These are phyloP conservation scores for Cyclotella kingstonii DNA, from an alignment of 108 stramenopile genomes.

Conservation along the genomic window DNA sequence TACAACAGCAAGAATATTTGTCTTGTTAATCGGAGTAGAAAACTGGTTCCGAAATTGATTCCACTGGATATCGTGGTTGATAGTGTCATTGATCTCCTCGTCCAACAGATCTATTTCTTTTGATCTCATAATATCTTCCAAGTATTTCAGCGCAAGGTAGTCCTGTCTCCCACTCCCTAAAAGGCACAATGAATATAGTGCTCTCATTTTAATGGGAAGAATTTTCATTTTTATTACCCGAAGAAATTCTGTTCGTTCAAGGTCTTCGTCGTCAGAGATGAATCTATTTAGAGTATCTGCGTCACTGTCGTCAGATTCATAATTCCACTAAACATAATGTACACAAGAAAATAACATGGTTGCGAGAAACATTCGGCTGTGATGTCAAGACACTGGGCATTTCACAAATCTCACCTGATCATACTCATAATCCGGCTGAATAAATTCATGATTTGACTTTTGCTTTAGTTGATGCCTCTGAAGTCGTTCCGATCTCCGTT, in stretches of 20 bases:
- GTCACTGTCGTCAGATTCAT: constrained; percentile 40
- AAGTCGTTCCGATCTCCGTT: constrained; percentile 20
- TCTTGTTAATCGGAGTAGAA: constrained; percentile 47
- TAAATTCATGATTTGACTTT: constrained; percentile 27
- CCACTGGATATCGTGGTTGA: constrained; percentile 46
- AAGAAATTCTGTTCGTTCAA: constrained; percentile 42
- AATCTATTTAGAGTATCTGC: constrained; percentile 31
- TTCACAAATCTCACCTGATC: constrained; percentile 49
- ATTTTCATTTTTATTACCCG: constrained; percentile 51
- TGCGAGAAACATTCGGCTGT: background rate
- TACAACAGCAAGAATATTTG: constrained; percentile 52
- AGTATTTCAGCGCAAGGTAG: constrained; percentile 60
- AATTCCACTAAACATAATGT: constrained; percentile 10
- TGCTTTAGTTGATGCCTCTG: constrained; percentile 28
- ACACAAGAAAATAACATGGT: background rate
- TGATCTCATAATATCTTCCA: constrained; percentile 51
- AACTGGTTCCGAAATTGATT: constrained; percentile 46
- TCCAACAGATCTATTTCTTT: constrained; percentile 22
- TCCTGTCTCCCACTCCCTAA: constrained; percentile 64
- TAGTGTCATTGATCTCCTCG: constrained; percentile 13
- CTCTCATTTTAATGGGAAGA: constrained; percentile 64
- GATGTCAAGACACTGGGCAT: background rate
- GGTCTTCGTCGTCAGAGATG: constrained; percentile 66
- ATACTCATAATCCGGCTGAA: constrained; percentile 44
- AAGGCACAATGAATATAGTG: constrained; percentile 58